Base-by-base conservation (phyloP, 495 filamentous ascomycete species). In the Penicillium crystallinum region DNA sequence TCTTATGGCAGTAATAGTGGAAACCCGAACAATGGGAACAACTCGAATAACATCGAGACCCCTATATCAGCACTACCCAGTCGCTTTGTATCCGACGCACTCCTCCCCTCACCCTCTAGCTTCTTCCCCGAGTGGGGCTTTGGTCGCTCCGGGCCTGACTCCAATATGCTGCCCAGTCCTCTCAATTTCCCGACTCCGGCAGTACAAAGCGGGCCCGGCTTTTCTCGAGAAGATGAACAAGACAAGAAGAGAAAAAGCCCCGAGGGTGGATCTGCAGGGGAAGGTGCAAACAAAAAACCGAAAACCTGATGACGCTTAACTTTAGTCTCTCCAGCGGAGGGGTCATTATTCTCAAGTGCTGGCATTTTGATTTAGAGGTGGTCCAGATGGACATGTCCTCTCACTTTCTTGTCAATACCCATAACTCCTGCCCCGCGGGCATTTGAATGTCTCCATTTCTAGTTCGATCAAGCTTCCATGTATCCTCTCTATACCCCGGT, bases 61-160 rank as follows among this genome's bases (percentile, higher is more conserved):
- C 93, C 93, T 0, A 91, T 96, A n/a, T 97, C 92, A n/a, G 92
- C 93, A 3, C 77, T 98, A 7, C 93, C 93, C 2, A 93, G 88
- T 42, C 81, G 91, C 21, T 97, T 97, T 66, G 83, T 96, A 38
- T 85, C 83, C 23, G 86, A 89, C 57, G 86, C 87, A 7, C 81
- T 95, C 27, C 77, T 97, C 18, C 91, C 93, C 1, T 90, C 86
- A 36, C 93, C 93, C 2, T 90, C 84, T 47, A 87, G 81, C 53
- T 97, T 97, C 70, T 97, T 95, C 67, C 84, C 89, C 0, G 91
- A 96, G 55, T 97, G 91, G 93, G 82, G 85, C 49, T 83, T 85
- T 65, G 77, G 80, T 69, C 80, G 73, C 54, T 70, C 70, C 4
- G 81, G 81, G 6, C 80, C 72, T 37, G 86, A 90, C 50, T 84